Conservation (phyloP, 2,329 filamentous ascomycete species). For the Colletotrichum coccodes region DNA sequence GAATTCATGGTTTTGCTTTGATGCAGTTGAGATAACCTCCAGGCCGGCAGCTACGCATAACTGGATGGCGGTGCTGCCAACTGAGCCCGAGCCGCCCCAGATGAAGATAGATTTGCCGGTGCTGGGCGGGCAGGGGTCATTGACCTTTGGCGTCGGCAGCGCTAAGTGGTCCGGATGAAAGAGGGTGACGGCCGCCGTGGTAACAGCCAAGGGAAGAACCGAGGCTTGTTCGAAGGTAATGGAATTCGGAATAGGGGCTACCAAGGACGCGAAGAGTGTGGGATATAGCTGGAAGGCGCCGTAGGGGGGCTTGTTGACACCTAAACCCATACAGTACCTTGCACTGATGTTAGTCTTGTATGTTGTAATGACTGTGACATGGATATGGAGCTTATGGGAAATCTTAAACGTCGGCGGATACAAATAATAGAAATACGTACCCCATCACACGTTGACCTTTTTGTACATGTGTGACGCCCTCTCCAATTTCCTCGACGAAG, state of each 20-base stretch:
- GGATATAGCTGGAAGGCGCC: conserved; percentile 39
- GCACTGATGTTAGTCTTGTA: too few relatives aligned
- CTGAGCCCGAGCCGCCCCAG: conserved; percentile 60
- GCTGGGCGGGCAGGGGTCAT: too few relatives aligned
- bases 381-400: too few relatives aligned
- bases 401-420: too few relatives aligned
- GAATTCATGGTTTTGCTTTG: conserved; percentile 51
- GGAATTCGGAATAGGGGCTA: conserved; percentile 35
- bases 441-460: conserved; percentile 37
- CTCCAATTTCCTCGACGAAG: conserved; percentile 36
- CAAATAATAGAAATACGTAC: not conserved
- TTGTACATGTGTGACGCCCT: conserved; percentile 34
- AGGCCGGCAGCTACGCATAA: conserved; percentile 53
- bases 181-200: conserved; percentile 38
- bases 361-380: too few relatives aligned
- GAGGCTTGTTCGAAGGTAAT: conserved; percentile 37
- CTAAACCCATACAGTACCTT: too few relatives aligned
- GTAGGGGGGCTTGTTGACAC: too few relatives aligned
- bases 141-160: too few relatives aligned
- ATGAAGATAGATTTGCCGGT: conserved; percentile 35
- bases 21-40: conserved; percentile 54
- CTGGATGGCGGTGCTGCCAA: conserved; percentile 57
- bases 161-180: conserved; percentile 38
- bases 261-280: conserved; percentile 5
- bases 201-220: conserved; percentile 39